Evolutionary conservation across 805 yeast species (phyloP).

Genomic region (Helenozyma rhizophorensis): DNA sequence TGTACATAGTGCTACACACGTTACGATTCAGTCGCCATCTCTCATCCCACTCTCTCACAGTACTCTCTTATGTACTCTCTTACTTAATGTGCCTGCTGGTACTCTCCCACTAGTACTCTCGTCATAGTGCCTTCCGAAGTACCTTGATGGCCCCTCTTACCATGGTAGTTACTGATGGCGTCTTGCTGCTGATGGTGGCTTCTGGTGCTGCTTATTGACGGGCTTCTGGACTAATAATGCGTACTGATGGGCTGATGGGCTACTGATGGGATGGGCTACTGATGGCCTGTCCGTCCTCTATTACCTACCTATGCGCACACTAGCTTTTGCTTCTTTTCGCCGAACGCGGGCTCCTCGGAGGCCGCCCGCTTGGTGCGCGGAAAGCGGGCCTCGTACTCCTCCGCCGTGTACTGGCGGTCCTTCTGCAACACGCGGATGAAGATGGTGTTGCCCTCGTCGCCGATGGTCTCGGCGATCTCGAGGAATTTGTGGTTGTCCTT

Average conservation of each 20-base stretch:
- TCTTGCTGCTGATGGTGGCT: too few species aligned
- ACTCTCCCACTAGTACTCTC: too few species aligned
- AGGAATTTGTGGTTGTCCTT: conserved; percentile 52
- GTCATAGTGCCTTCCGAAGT: too few species aligned
- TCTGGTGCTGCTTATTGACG: too few species aligned
- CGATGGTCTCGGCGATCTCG: conserved; percentile 27
- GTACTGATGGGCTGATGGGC: too few species aligned
- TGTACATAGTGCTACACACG: conserved; percentile 15
- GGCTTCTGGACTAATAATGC: too few species aligned
- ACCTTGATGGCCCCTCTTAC: too few species aligned
- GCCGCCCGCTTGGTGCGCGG: neutral
- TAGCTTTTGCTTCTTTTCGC: conserved; percentile 6
- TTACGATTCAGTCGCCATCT: neutral
- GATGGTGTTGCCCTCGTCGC: conserved; percentile 35
- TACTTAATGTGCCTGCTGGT: too few species aligned
- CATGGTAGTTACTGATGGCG: too few species aligned
- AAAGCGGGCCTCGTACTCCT: conserved; percentile 9
- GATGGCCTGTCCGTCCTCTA: too few species aligned
- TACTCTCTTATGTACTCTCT: too few species aligned
- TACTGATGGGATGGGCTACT: too few species aligned
- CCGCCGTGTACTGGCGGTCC: conserved; percentile 19
- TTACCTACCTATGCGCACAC: conserved; percentile 1
- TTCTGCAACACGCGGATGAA: conserved; percentile 30
- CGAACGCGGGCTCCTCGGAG: neutral
- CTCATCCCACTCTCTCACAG: neutral